These are phyloP conservation scores for Porphyrellus cyaneotinctus DNA, from an alignment of 768 basidiomycete genomes.

Conservation along the genomic window DNA sequence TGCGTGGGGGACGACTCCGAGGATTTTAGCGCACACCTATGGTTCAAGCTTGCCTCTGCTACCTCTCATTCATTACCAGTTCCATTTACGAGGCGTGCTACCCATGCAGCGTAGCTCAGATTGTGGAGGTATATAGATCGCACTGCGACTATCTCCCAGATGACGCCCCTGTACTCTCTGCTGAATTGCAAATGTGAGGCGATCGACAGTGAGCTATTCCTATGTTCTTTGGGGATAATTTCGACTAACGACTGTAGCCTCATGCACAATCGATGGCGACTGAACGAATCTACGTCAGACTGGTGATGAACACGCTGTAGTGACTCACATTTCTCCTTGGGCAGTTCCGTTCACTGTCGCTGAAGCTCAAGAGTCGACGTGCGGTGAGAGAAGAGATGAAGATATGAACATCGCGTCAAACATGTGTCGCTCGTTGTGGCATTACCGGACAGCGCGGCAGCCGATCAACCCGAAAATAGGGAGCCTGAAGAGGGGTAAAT, in stretches of 20 bases:
- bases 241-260: constrained; percentile 4
- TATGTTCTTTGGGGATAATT: constrained; percentile 7
- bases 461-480: constrained; percentile 13
- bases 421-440: constrained; percentile 10
- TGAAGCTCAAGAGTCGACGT: constrained; percentile 6
- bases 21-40: constrained; percentile 15
- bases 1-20: constrained; percentile 13
- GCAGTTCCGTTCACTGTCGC: not conserved
- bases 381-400: constrained; percentile 6
- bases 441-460: constrained; percentile 9
- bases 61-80: not conserved
- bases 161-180: constrained; percentile 1
- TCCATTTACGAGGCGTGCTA: not conserved
- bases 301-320: not conserved
- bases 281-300: not conserved
- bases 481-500: not conserved
- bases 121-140: constrained; percentile 5
- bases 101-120: constrained; percentile 5
- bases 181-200: constrained; percentile 20
- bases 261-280: not conserved
- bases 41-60: not conserved
- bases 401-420: constrained; percentile 3
- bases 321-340: constrained; percentile 10
- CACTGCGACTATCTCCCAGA: not conserved
- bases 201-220: constrained; percentile 13